Evolutionary conservation across 257 asterid species (phyloP).

Genomic region (Solanum virginianum): DNA sequence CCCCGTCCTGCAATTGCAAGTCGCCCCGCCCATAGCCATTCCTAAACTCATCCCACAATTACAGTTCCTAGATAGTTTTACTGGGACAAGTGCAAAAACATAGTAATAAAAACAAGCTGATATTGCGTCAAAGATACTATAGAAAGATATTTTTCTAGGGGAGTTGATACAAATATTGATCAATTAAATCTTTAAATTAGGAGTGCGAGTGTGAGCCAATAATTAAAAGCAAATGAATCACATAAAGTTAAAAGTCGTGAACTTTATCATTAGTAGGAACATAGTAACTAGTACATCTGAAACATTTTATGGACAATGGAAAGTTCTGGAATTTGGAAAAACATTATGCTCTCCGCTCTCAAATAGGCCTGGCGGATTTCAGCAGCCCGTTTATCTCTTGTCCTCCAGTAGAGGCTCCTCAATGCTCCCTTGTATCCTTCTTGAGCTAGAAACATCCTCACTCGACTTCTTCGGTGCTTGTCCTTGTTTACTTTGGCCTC

Average conservation of each 20-base stretch:
- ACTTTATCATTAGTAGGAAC: not conserved
- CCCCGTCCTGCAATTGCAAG: no score
- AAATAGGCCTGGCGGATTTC: not conserved
- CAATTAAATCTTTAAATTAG: not conserved
- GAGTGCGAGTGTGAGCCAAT: no score
- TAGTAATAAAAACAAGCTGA: not conserved
- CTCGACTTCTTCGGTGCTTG: slow-evolving; percentile 32
- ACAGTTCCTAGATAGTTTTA: not conserved
- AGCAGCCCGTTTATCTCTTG: not conserved
- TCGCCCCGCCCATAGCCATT: no score
- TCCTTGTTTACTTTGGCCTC: slow-evolving; percentile 36
- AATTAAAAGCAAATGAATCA: no score
- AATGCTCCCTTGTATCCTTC: slow-evolving; percentile 3
- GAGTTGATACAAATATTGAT: not conserved
- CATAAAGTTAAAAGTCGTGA: not conserved
- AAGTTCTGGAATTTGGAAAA: not conserved
- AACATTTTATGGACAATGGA: not conserved
- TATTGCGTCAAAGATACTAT: not conserved
- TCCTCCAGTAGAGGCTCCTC: slow-evolving; percentile 24
- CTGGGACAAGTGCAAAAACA: not conserved
- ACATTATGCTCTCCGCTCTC: not conserved
- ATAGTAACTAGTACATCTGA: not conserved
- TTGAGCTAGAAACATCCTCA: slow-evolving; percentile 18
- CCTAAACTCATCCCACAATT: no score
- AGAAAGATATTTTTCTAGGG: not conserved